These are phyloP conservation scores for Shiraia bambusicola DNA, from an alignment of 2,329 filamentous ascomycete species.

Conservation along the genomic window DNA sequence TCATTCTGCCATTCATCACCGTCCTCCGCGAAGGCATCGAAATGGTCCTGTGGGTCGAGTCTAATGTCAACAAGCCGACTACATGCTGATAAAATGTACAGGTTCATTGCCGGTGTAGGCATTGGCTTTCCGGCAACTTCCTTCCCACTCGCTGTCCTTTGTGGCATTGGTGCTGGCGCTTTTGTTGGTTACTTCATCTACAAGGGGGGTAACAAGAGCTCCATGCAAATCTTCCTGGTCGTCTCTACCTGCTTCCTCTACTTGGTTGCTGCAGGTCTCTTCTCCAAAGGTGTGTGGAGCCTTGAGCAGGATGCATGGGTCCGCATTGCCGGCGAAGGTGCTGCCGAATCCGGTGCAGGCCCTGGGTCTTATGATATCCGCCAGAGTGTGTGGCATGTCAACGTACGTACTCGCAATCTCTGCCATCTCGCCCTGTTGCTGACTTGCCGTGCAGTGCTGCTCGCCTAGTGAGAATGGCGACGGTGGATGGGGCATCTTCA, in stretches of 20 bases:
- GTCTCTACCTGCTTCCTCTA: slow-evolving; percentile 81
- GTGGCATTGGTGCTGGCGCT: slow-evolving; percentile 67
- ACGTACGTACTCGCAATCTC: slow-evolving; percentile 54
- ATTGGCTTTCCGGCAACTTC: slow-evolving; percentile 72
- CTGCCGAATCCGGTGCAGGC: slow-evolving; percentile 63
- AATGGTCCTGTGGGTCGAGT: slow-evolving; percentile 62
- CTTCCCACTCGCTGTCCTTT: slow-evolving; percentile 75
- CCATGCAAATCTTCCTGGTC: slow-evolving; percentile 77
- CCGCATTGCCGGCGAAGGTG: slow-evolving; percentile 63
- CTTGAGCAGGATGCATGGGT: slow-evolving; percentile 72
- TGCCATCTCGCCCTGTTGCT: background rate
- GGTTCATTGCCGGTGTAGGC: slow-evolving; percentile 79
- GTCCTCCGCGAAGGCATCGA: slow-evolving; percentile 86
- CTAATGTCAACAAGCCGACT: background rate
- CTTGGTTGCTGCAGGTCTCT: slow-evolving; percentile 78
- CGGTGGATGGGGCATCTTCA: slow-evolving; percentile 84
- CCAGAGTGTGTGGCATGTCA: slow-evolving; percentile 79
- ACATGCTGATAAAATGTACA: slow-evolving; percentile 2
- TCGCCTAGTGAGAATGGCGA: slow-evolving; percentile 71
- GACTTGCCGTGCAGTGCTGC: slow-evolving; percentile 62
- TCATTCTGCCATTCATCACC: slow-evolving; percentile 81
- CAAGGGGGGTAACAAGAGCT: slow-evolving; percentile 66
- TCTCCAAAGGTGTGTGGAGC: slow-evolving; percentile 74
- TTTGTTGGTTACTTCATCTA: slow-evolving; percentile 75
- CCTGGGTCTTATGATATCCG: slow-evolving; percentile 78